Percentiles rank a stretch among this genome's conserved stretches.
phyloP scores from a whole-genome alignment of 2,329 filamentous ascomycete species.

The Trichoderma sp. region DNA sequence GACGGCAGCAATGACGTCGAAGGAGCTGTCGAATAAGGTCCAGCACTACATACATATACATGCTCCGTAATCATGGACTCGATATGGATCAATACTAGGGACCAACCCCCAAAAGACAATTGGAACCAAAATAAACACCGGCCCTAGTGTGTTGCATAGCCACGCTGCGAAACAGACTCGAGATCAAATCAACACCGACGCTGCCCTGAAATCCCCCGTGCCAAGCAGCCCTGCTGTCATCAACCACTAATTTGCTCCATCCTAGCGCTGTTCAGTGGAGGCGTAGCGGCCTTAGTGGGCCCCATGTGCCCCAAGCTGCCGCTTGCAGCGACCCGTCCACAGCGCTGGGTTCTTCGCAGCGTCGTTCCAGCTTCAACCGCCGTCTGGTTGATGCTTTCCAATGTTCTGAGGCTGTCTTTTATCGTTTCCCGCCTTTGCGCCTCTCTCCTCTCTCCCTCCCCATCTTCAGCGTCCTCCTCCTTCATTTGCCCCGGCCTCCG shows the following conservation, averaged over 20 bases:
- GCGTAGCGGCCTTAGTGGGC: neutral
- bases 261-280: neutral
- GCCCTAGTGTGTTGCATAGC: neutral
- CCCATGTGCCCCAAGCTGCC: neutral
- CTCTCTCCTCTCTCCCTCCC: neutral
- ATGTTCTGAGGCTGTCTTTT: neutral
- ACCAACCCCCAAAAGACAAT: too few species aligned
- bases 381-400: neutral
- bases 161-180: neutral
- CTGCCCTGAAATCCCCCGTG: neutral
- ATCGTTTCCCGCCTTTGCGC: neutral
- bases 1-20: too few species aligned
- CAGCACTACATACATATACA: too few species aligned
- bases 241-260: neutral
- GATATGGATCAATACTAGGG: too few species aligned
- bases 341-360: neutral
- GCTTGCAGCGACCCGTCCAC: neutral
- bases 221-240: conserved; percentile 5
- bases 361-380: neutral
- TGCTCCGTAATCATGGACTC: too few species aligned
- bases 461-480: neutral
- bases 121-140: neutral
- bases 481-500: neutral
- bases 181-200: too few species aligned
- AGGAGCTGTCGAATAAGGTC: too few species aligned